A percentile compares a stretch with the other conserved stretches of the same genome.
Evolutionary conservation across 176 grass and related monocot species (phyloP).

Genomic region (Cenchrus purpureus): DNA sequence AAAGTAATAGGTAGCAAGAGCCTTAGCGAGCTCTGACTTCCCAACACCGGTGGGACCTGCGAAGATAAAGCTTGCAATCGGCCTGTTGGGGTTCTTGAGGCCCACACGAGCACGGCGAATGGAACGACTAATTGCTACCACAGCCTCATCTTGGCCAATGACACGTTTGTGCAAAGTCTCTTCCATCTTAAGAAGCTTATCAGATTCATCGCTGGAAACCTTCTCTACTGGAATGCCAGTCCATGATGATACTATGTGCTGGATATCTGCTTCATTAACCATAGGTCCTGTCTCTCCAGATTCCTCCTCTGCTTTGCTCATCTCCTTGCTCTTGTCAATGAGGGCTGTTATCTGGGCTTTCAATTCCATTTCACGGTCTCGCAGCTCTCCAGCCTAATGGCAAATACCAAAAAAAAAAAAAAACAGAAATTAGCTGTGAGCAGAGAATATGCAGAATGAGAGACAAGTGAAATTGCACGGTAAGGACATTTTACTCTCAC

Average conservation of each 20-base stretch:
- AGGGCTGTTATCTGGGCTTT: slow-evolving; percentile 73
- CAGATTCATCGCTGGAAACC: slow-evolving; percentile 81
- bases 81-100: slow-evolving; percentile 87
- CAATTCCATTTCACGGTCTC: slow-evolving; percentile 87
- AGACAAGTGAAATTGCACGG: slow-evolving; percentile 18
- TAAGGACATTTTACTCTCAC: background rate
- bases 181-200: slow-evolving; percentile 94
- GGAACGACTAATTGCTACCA: slow-evolving; percentile 88
- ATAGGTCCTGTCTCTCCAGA: slow-evolving; percentile 65
- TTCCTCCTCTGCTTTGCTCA: slow-evolving; percentile 77
- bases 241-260: slow-evolving; percentile 94
- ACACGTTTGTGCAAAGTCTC: slow-evolving; percentile 83
- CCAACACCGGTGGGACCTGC: slow-evolving; percentile 92
- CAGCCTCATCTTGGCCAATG: slow-evolving; percentile 93
- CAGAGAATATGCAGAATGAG: background rate
- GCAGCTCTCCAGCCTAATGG: slow-evolving; percentile 74
- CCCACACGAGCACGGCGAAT: slow-evolving; percentile 85
- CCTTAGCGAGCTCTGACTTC: slow-evolving; percentile 93
- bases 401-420: slow-evolving; percentile 23
- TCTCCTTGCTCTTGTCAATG: slow-evolving; percentile 84
- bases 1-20: slow-evolving; percentile 82
- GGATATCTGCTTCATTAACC: slow-evolving; percentile 87
- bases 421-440: slow-evolving; percentile 7
- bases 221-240: slow-evolving; percentile 95
- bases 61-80: slow-evolving; percentile 93